Conservation (phyloP, 768 basidiomycete species). For the Psilocybe subaeruginosa region DNA sequence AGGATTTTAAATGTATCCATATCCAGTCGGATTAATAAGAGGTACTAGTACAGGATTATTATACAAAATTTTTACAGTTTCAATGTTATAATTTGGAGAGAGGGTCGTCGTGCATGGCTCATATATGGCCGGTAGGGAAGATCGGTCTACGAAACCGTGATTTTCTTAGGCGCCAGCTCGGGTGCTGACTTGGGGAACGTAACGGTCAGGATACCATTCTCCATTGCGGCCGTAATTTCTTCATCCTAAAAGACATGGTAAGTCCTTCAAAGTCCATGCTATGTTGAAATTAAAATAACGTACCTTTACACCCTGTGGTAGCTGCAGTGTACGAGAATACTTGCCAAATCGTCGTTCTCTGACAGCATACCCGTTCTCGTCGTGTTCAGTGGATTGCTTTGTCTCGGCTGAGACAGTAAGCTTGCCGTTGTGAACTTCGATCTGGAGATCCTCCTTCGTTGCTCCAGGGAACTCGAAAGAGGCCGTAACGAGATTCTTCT, state of each 20-base stretch:
- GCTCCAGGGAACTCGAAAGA: conserved; percentile 65
- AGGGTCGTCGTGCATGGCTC: too few relatives aligned
- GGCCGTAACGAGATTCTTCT: conserved; percentile 53
- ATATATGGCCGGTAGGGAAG: too few relatives aligned
- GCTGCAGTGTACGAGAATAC: conserved; percentile 47
- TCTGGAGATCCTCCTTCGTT: conserved; percentile 48
- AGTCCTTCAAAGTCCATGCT: neutral
- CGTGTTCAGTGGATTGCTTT: conserved; percentile 30
- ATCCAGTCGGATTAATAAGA: too few relatives aligned
- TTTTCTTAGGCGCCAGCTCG: conserved; percentile 32
- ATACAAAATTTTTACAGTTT: too few relatives aligned
- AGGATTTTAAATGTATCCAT: too few relatives aligned
- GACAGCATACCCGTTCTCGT: conserved; percentile 42
- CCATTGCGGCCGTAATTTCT: conserved; percentile 41
- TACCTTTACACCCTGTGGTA: conserved; percentile 61
- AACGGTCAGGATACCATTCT: conserved; percentile 49
- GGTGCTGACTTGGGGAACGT: conserved; percentile 51
- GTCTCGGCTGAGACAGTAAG: conserved; percentile 57
- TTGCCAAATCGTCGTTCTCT: conserved; percentile 52
- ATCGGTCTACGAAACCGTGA: conserved; percentile 31
- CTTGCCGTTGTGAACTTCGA: conserved; percentile 53
- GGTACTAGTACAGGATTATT: too few relatives aligned
- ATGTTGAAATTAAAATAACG: conserved; percentile 20
- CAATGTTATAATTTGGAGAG: too few relatives aligned
- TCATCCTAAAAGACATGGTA: conserved; percentile 22